Percentiles rank a stretch among this genome's conserved stretches.
These are phyloP conservation scores for Diaporthe velutina DNA, from an alignment of 2,329 filamentous ascomycete genomes.

Conservation along the genomic window DNA sequence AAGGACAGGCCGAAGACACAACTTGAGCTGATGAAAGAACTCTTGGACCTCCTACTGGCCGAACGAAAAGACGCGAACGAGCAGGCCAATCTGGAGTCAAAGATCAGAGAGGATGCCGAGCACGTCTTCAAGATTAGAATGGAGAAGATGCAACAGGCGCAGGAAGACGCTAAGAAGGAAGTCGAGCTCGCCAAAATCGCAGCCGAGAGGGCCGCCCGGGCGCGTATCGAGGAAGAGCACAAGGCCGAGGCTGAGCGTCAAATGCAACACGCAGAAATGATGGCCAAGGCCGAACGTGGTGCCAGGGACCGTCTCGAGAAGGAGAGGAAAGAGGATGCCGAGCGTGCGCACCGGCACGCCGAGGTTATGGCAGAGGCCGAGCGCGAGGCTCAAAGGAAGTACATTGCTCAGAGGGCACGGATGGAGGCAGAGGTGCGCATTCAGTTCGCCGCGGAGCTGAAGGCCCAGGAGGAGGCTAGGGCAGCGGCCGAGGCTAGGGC, in stretches of 20 bases:
- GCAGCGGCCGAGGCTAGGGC: too few relatives aligned
- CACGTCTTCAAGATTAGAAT: conserved; percentile 54
- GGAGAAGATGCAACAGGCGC: conserved; percentile 52
- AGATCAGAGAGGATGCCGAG: conserved; percentile 61
- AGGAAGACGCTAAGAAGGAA: conserved; percentile 61
- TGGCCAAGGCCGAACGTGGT: conserved; percentile 50
- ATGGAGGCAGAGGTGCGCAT: conserved; percentile 56
- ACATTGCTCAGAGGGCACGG: conserved; percentile 54
- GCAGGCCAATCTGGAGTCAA: conserved; percentile 58
- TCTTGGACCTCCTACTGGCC: conserved; percentile 63
- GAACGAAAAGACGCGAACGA: conserved; percentile 60
- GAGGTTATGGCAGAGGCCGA: conserved; percentile 60
- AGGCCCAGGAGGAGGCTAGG: conserved; percentile 57
- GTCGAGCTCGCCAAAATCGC: conserved; percentile 61
- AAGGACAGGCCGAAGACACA: too few relatives aligned
- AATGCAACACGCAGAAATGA: conserved; percentile 49
- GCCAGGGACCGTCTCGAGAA: conserved; percentile 51
- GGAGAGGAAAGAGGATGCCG: conserved; percentile 55
- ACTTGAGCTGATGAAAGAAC: too few relatives aligned
- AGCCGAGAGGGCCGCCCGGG: conserved; percentile 58
- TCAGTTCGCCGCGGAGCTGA: conserved; percentile 61
- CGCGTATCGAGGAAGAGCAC: conserved; percentile 54
- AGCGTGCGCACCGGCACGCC: conserved; percentile 57
- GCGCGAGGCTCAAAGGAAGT: conserved; percentile 56
- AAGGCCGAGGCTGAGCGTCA: conserved; percentile 53